Evolutionary conservation across 768 basidiomycete genomes (phyloP), one percentile per base, ranked within the genome.

Genomic region (Cystobasidium tubakii): DNA sequence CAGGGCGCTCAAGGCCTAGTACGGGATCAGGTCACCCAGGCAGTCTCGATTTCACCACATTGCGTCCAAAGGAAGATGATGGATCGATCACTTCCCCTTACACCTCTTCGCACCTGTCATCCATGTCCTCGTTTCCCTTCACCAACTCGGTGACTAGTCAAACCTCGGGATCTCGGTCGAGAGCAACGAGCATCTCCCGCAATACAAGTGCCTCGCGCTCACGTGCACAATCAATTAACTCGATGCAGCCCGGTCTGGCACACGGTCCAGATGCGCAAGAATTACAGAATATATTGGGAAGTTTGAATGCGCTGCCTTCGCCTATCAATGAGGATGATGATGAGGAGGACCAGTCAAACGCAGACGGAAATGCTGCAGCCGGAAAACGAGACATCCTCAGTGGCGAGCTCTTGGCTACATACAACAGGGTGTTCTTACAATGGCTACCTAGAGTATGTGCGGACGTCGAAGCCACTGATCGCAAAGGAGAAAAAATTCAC

Each of bases 401-500:
- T 36, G 34, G 64, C 19, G 73, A 69, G 42, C 25, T 67, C 4
- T 21, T 29, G 25, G 57, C 25, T 17, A 36, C 42, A 19, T 55
- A 73, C 46, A 54, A 74, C 31, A 54, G 57, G 4, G 42, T 74
- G 34, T 74, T 74, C 66, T 31, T 31, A 33, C 21, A 69, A 60
- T 74, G 73, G 73, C 55, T 74, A 1, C 50, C 71, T 1, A 39
- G n/a, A 10, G 23, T 74, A 17, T 74, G 73, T 31, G 21, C 71
- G 2, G 73, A 74, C 42, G 44, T 97, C 82, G 92, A 96, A 73
- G 89, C 90, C 2, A 90, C 88, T 62, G 96, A 98, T 80, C 85
- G 87, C 34, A 99, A 99, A 81, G 95, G 95, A 64, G 95, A 99
- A 81, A 88, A 90, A 54, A 92, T 99, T 73, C 95, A 99, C 80